Conservation (phyloP, 192 early-diverging fungal genomes). For the Chytriomyces sp. region DNA sequence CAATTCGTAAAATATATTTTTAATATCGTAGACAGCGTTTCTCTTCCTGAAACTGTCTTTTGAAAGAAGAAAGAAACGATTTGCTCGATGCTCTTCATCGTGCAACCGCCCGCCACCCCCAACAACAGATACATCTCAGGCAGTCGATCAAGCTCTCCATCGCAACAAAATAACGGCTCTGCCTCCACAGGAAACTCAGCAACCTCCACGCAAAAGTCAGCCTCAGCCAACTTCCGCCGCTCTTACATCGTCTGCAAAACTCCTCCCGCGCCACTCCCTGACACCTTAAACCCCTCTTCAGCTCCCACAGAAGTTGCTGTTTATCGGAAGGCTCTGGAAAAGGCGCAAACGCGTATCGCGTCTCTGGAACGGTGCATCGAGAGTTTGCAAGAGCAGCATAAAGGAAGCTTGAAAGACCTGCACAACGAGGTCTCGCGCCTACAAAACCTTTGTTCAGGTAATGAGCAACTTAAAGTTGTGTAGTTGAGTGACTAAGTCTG, state of each 20-base stretch:
- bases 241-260: slow-evolving; percentile 28
- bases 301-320: neutral
- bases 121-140: slow-evolving; percentile 25
- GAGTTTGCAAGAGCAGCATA: slow-evolving; percentile 51
- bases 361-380: slow-evolving; percentile 55
- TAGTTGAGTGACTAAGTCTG: neutral
- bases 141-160: neutral
- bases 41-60: no score
- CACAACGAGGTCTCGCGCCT: slow-evolving; percentile 55
- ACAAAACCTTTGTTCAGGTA: slow-evolving; percentile 51
- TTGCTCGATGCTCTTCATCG: slow-evolving; percentile 28
- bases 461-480: neutral
- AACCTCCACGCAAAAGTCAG: neutral
- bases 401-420: slow-evolving; percentile 41
- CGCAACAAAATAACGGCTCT: neutral
- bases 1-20: no score
- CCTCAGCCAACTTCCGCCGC: slow-evolving; percentile 12
- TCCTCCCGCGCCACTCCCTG: neutral
- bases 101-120: slow-evolving; percentile 31
- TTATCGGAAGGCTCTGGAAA: slow-evolving; percentile 29
- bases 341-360: slow-evolving; percentile 37
- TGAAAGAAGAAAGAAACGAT: no score
- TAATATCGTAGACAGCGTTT: no score
- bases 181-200: neutral
- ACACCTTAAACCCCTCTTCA: neutral